phyloP scores from a whole-genome alignment of 2,329 filamentous ascomycete genomes.

The Zelopaecilomyces penicillatus region DNA sequence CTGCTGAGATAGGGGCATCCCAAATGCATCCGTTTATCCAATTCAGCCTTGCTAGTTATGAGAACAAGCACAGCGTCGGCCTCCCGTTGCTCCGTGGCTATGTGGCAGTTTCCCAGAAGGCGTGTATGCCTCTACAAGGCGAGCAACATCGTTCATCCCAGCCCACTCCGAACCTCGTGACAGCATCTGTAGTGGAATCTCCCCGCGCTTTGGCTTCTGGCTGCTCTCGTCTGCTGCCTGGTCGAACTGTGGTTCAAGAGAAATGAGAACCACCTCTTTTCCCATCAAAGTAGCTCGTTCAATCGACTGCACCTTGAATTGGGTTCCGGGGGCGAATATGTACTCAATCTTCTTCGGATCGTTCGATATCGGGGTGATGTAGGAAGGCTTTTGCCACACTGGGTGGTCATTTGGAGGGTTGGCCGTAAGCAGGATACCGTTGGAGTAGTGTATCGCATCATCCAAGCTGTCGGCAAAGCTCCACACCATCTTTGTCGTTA shows the following conservation, averaged over 20 bases:
- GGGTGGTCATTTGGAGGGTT: not conserved
- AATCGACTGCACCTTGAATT: slow-evolving; percentile 5
- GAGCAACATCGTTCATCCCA: not conserved
- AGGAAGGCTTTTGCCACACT: slow-evolving; percentile 4
- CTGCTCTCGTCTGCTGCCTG: not conserved
- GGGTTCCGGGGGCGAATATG: slow-evolving; percentile 1
- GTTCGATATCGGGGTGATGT: slow-evolving; percentile 7
- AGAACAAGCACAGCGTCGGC: not conserved
- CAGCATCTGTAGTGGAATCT: not conserved
- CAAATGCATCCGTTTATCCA: no score
- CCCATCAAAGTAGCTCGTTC: not conserved
- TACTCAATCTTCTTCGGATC: slow-evolving; percentile 5
- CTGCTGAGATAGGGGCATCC: no score
- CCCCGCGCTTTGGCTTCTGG: not conserved
- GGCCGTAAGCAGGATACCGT: slow-evolving; percentile 5
- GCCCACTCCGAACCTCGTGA: no score
- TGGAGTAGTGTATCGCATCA: slow-evolving; percentile 5
- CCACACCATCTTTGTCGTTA: slow-evolving; percentile 9
- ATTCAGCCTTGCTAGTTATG: no score
- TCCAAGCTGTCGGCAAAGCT: slow-evolving; percentile 6
- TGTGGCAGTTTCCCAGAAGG: not conserved
- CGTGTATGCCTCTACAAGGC: not conserved
- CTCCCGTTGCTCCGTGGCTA: not conserved
- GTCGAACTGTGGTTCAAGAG: not conserved
- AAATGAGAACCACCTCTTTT: not conserved